phyloP scores from a whole-genome alignment of 768 basidiomycete genomes.

The Phlebiopsis gigantea region DNA sequence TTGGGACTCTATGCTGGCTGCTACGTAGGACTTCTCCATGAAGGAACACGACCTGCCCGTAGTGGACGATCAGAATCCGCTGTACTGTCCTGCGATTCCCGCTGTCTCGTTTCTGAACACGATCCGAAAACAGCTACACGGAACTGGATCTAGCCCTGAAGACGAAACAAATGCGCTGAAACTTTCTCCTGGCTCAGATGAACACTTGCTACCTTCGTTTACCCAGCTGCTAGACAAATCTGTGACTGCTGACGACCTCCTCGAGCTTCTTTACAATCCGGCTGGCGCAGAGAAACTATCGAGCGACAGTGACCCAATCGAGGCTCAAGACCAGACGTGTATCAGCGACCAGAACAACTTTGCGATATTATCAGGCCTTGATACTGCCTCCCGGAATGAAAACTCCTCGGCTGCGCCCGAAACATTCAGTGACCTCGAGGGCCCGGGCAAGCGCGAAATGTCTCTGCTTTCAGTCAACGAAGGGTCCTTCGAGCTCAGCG shows the following conservation, averaged over 20 bases:
- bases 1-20: not conserved
- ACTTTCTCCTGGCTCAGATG: slow-evolving; percentile 2
- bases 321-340: not conserved
- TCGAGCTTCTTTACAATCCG: slow-evolving; percentile 12
- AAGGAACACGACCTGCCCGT: slow-evolving; percentile 23
- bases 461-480: slow-evolving; percentile 40
- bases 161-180: slow-evolving; percentile 6
- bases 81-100: slow-evolving; percentile 50
- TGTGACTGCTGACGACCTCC: slow-evolving; percentile 15
- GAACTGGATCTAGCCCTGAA: not conserved
- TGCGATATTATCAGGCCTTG: not conserved
- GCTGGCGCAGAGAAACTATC: not conserved
- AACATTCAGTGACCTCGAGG: slow-evolving; percentile 37
- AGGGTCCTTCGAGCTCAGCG: slow-evolving; percentile 21
- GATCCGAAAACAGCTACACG: slow-evolving; percentile 28
- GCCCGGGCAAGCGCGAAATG: slow-evolving; percentile 37
- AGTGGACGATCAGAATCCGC: slow-evolving; percentile 52
- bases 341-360: not conserved
- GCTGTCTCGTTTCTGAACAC: slow-evolving; percentile 41
- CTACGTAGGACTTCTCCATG: not conserved
- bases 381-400: not conserved
- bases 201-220: slow-evolving; percentile 13
- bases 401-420: slow-evolving; percentile 10
- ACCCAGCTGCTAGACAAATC: slow-evolving; percentile 15
- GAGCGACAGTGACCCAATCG: not conserved